These are phyloP conservation scores for Boletellus ananas DNA, from an alignment of 768 basidiomycete genomes.

Conservation along the genomic window DNA sequence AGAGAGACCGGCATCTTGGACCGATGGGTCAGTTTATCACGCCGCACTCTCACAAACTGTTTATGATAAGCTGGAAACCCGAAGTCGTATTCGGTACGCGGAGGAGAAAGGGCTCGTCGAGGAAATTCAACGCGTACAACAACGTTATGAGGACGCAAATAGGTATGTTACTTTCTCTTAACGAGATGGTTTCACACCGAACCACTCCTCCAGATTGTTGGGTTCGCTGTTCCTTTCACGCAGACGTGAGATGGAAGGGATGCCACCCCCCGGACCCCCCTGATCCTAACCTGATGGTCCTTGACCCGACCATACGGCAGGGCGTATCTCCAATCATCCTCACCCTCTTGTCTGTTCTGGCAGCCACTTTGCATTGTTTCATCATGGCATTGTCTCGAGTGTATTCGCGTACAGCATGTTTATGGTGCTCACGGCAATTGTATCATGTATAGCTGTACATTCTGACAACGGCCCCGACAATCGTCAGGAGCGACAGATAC, in stretches of 20 bases:
- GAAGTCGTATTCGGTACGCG: neutral
- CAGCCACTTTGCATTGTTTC: neutral
- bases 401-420: constrained; percentile 6
- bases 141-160: constrained; percentile 63
- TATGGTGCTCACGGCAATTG: constrained; percentile 5
- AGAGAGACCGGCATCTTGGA: constrained; percentile 1
- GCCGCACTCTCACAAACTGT: neutral
- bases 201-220: constrained; percentile 43
- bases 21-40: constrained; percentile 7
- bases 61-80: neutral
- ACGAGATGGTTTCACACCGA: constrained; percentile 1
- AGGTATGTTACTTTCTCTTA: constrained; percentile 39
- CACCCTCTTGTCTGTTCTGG: neutral
- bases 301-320: neutral
- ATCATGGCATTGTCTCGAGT: neutral
- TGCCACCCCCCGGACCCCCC: neutral
- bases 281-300: neutral
- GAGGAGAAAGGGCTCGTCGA: constrained; percentile 24
- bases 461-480: neutral
- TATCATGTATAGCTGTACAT: neutral
- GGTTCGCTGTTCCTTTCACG: constrained; percentile 65
- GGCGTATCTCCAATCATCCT: too few relatives aligned
- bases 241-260: constrained; percentile 32
- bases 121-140: constrained; percentile 47
- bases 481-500: neutral